Evolutionary conservation across 1,284 basidiomycete species (phyloP).

Genomic region (Chalciporus sp.): DNA sequence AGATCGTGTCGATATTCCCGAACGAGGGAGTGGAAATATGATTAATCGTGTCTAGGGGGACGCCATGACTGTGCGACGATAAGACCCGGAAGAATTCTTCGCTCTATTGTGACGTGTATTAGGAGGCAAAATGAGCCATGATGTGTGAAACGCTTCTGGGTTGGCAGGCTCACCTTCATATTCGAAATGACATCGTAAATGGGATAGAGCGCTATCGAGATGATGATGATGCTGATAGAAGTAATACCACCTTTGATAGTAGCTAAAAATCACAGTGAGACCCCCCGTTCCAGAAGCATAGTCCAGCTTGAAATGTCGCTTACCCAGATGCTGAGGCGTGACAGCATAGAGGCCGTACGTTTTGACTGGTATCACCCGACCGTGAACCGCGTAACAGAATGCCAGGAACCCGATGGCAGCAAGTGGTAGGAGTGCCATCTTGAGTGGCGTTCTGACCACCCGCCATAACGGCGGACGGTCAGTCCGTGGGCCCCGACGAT

Average conservation of each 20-base stretch:
- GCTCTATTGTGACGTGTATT: slow-evolving; percentile 13
- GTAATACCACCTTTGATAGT: slow-evolving; percentile 31
- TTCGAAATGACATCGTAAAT: slow-evolving; percentile 19
- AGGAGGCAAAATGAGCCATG: no score
- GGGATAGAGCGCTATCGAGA: slow-evolving; percentile 30
- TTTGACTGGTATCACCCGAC: slow-evolving; percentile 25
- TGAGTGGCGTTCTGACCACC: slow-evolving; percentile 6
- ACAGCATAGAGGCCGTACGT: slow-evolving; percentile 21
- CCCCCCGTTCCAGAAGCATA: not conserved
- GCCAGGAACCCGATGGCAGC: slow-evolving; percentile 28
- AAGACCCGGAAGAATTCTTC: slow-evolving; percentile 34
- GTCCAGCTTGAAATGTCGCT: not conserved
- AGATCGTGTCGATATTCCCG: slow-evolving; percentile 16
- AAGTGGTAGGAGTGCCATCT: slow-evolving; percentile 28
- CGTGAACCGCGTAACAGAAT: slow-evolving; percentile 32
- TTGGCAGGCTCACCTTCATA: slow-evolving; percentile 16
- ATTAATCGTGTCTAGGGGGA: slow-evolving; percentile 28
- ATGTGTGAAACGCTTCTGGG: no score
- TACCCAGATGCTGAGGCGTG: slow-evolving; percentile 23
- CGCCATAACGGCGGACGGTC: slow-evolving; percentile 6
- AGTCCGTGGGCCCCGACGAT: not conserved
- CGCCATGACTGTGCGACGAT: slow-evolving; percentile 14
- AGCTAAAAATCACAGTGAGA: slow-evolving; percentile 5
- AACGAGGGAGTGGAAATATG: slow-evolving; percentile 29
- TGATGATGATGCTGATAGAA: slow-evolving; percentile 31